phyloP scores from a whole-genome alignment of 495 filamentous ascomycete species.

The Annulohypoxylon bovei region DNA sequence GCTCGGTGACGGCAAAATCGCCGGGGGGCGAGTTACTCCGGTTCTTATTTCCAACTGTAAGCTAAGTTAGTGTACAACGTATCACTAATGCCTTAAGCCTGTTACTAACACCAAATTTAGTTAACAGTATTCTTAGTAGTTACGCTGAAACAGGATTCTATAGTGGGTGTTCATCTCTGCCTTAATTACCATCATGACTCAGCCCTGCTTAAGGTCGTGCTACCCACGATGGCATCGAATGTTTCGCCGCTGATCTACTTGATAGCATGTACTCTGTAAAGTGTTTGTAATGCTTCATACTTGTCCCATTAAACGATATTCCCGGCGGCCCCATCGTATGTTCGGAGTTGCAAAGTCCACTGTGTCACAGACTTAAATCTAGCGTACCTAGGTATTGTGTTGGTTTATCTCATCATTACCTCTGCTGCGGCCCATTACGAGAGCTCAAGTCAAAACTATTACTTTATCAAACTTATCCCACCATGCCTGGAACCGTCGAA shows the following conservation, averaged over 20 bases:
- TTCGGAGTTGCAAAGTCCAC: background rate
- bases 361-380: slow-evolving; percentile 19
- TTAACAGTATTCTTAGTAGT: background rate
- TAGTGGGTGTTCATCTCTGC: slow-evolving; percentile 8
- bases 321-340: background rate
- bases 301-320: background rate
- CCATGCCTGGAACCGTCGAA: slow-evolving; percentile 19
- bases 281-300: background rate
- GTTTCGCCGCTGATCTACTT: background rate
- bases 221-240: background rate
- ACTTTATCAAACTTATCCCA: slow-evolving; percentile 1
- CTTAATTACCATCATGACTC: slow-evolving; percentile 18
- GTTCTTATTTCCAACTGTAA: slow-evolving; percentile 1
- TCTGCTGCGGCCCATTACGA: background rate
- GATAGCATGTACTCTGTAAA: background rate
- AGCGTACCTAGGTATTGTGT: background rate
- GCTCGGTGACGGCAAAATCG: slow-evolving; percentile 30
- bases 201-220: background rate
- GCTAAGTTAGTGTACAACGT: background rate
- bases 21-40: slow-evolving; percentile 37
- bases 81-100: background rate
- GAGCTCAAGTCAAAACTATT: background rate
- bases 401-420: slow-evolving; percentile 15
- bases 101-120: background rate
- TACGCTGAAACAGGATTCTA: slow-evolving; percentile 3